Evolutionary conservation across 2,329 filamentous ascomycete genomes (phyloP), one percentile per base, ranked within the genome.

Genomic region (Colletotrichum destructivum): DNA sequence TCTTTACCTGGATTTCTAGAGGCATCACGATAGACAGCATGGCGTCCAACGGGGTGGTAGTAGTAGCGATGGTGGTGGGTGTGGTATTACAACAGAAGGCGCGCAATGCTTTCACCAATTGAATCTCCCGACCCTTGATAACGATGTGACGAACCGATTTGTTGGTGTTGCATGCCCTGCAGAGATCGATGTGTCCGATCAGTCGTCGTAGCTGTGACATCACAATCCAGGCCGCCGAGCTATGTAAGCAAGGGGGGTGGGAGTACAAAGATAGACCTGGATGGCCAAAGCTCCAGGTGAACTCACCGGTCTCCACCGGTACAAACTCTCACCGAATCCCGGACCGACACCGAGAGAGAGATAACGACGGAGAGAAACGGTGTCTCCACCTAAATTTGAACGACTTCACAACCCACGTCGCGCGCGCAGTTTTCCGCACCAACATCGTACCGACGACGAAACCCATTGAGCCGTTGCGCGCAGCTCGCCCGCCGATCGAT

Each of bases 171-270:
- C 56, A 31, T 16, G 23, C n/a, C 9, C 59, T 44, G 35, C 51
- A 8, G 47, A 42, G 42, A 63, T 63, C 42, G 42, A 13, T 49
- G 35, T 4, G 16, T 67, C 42, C 11, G 56, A 62, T 71, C 42
- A 52, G 54, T 42, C 51, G 26, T 70, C 47, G 59, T 23, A 54
- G 52, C 16, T 21, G 69, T 71, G 69, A 71, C 69, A 71, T 69
- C 59, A 69, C 23, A 15, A 49, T 7, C 21, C 13, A 26, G 15
- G 13, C 21, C 21, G 15, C 47, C 16, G 35, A 63, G 61, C 61
- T 54, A 52, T 35, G 61, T 54, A 26, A 57, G 51, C 15, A 8
- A 31, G 5, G 4, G 16, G 1, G 2, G 26, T 26, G 26, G 3
- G 26, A 4, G 3, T 26, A 26, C 26, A 4, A 26, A 23, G 23